These are phyloP conservation scores for Tricholoma furcatifolium DNA, from an alignment of 768 basidiomycete species.

Conservation along the genomic window DNA sequence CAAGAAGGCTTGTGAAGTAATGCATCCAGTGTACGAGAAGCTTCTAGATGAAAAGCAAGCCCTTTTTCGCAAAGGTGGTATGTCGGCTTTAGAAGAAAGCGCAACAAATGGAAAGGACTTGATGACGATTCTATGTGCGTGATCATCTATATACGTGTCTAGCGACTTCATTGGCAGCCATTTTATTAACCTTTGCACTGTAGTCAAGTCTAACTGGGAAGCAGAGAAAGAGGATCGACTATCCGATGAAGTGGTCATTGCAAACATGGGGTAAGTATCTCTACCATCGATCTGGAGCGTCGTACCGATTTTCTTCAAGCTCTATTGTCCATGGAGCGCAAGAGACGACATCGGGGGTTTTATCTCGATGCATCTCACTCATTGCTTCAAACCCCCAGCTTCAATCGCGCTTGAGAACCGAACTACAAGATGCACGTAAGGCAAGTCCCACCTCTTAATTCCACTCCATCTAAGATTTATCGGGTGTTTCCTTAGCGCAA, in stretches of 20 bases:
- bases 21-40: conserved; percentile 20
- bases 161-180: background rate
- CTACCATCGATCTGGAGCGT: background rate
- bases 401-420: conserved; percentile 28
- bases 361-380: conserved; percentile 25
- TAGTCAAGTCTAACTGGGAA: conserved; percentile 31
- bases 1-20: conserved; percentile 18
- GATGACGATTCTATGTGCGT: conserved; percentile 22
- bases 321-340: conserved; percentile 32
- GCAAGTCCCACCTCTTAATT: conserved; percentile 1
- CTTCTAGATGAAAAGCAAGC: conserved; percentile 17
- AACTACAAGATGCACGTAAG: conserved; percentile 15
- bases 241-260: conserved; percentile 26
- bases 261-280: conserved; percentile 26
- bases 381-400: conserved; percentile 26
- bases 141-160: background rate
- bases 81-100: conserved; percentile 19
- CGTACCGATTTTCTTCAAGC: conserved; percentile 10
- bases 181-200: too few relatives aligned
- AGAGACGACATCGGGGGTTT: conserved; percentile 32
- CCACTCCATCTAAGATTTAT: background rate
- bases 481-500: conserved; percentile 6
- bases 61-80: conserved; percentile 16
- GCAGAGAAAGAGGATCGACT: conserved; percentile 26
- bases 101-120: conserved; percentile 21